Evolutionary conservation across 257 asterid genomes (phyloP).

Genomic region (Petunia axillaris): DNA sequence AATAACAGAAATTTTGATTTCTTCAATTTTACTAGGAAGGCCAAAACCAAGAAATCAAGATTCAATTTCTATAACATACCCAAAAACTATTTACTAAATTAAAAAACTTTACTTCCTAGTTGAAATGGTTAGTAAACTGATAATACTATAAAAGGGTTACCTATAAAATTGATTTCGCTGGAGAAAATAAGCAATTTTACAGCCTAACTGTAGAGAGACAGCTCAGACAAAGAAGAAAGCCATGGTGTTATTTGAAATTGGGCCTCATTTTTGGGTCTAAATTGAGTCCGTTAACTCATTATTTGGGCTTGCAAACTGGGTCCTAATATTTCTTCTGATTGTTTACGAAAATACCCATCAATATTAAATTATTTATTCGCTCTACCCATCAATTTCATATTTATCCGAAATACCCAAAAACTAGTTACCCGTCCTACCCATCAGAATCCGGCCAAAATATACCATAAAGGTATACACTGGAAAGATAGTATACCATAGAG

Average conservation of each 20-base stretch:
- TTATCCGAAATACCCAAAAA: no score
- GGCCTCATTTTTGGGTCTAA: background rate
- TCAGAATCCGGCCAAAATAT: no score
- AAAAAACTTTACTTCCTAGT: background rate
- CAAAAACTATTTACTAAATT: background rate
- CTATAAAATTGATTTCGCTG: background rate
- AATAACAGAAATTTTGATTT: background rate
- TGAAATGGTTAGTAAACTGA: background rate
- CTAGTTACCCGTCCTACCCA: no score
- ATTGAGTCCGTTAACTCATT: background rate
- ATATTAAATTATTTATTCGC: no score
- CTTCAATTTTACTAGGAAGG: background rate
- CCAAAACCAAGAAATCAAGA: background rate
- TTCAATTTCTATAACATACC: background rate
- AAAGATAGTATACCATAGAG: no score
- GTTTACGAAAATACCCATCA: no score
- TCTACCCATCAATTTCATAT: no score
- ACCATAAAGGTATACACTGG: no score
- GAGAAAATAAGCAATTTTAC: background rate
- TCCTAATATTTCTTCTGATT: background rate
- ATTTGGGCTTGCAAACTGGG: conserved; percentile 5
- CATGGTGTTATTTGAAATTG: background rate
- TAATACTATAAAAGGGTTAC: background rate
- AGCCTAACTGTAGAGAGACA: background rate
- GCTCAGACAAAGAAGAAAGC: background rate